These are phyloP conservation scores for Pluteus cervinus DNA, from an alignment of 768 basidiomycete species.

Conservation along the genomic window DNA sequence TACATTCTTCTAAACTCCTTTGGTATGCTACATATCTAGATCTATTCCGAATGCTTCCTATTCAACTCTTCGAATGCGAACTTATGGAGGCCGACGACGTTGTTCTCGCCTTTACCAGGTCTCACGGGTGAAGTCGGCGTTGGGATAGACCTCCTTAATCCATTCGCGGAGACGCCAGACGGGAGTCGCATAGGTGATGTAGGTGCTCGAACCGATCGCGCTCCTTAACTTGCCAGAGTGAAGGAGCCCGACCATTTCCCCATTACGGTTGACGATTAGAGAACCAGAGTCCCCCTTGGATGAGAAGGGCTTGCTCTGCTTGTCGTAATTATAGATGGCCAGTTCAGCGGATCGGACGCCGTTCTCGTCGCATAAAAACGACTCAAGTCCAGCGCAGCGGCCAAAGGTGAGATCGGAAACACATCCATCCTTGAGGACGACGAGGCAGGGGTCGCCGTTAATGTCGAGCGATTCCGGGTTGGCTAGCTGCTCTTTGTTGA, in stretches of 20 bases:
- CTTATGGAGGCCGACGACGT: too few relatives aligned
- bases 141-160: too few relatives aligned
- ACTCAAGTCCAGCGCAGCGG: constrained; percentile 24
- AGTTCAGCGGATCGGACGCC: constrained; percentile 23
- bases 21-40: too few relatives aligned
- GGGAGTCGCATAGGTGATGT: too few relatives aligned
- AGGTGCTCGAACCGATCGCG: too few relatives aligned
- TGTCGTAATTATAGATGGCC: constrained; percentile 27
- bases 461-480: constrained; percentile 22
- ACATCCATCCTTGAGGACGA: constrained; percentile 30
- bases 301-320: constrained; percentile 24
- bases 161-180: too few relatives aligned
- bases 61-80: too few relatives aligned
- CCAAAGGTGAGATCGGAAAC: constrained; percentile 31
- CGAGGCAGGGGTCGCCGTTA: constrained; percentile 20
- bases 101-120: too few relatives aligned
- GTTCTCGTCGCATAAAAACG: constrained; percentile 20
- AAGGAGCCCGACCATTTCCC: constrained; percentile 10
- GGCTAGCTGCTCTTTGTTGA: constrained; percentile 18
- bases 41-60: too few relatives aligned
- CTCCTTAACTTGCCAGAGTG: too few relatives aligned
- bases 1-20: too few relatives aligned
- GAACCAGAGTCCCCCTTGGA: constrained; percentile 34
- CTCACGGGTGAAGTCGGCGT: too few relatives aligned
- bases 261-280: constrained; percentile 26